These are phyloP conservation scores for Edaphochlamys debaryana DNA, from an alignment of 139 green algal genomes.

Conservation along the genomic window DNA sequence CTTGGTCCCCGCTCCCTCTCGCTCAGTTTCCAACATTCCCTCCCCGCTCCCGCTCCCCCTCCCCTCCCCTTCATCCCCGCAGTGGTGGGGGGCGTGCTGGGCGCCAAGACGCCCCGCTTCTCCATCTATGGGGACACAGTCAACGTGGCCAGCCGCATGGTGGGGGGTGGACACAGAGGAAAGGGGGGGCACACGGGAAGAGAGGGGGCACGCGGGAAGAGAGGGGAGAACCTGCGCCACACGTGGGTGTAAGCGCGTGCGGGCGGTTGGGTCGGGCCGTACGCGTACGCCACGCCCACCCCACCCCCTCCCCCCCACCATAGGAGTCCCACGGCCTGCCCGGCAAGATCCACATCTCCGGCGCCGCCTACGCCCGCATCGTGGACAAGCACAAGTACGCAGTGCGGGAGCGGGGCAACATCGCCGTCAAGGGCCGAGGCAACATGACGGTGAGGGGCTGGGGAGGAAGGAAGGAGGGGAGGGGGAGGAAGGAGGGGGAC, in stretches of 20 bases:
- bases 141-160: conserved; percentile 41
- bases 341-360: conserved; percentile 43
- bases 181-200: too few species aligned
- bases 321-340: conserved; percentile 36
- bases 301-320: too few species aligned
- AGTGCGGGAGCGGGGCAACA: conserved; percentile 36
- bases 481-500: not conserved
- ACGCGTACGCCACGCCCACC: too few species aligned
- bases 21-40: too few species aligned
- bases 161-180: too few species aligned
- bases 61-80: not conserved
- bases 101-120: conserved; percentile 39
- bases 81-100: conserved; percentile 44
- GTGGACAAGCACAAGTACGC: conserved; percentile 37
- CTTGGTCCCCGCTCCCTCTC: too few species aligned
- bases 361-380: conserved; percentile 10
- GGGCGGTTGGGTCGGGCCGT: too few species aligned
- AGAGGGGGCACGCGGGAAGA: too few species aligned
- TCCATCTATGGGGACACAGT: conserved; percentile 34
- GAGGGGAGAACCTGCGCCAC: too few species aligned
- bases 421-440: conserved; percentile 31
- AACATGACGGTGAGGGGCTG: conserved; percentile 42
- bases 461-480: too few species aligned
- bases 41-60: too few species aligned
- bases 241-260: too few species aligned